phyloP scores from a whole-genome alignment of 1,139 yeast species.

The Geotrichum reessii region DNA sequence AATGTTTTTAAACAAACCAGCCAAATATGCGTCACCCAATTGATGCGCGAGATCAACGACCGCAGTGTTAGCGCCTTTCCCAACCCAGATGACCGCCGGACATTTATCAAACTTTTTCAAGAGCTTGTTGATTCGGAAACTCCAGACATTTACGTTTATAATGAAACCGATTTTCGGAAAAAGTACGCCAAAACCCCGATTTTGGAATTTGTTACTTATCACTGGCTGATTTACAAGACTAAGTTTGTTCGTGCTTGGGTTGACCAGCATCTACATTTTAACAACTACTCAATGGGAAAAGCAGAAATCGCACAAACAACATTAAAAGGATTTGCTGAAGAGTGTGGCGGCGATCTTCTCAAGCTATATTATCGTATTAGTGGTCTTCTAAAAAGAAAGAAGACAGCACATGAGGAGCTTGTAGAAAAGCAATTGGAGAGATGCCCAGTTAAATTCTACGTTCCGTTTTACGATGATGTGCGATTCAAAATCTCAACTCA shows the following conservation, averaged over 20 bases:
- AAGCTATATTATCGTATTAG: conserved; percentile 13
- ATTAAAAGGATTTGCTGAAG: conserved; percentile 7
- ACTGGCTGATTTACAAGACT: conserved; percentile 19
- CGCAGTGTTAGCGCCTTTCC: conserved; percentile 4
- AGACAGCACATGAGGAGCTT: conserved; percentile 10
- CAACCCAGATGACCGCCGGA: conserved; percentile 2
- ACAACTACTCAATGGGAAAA: conserved; percentile 19
- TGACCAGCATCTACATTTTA: conserved; percentile 18
- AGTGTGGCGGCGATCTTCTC: conserved; percentile 15
- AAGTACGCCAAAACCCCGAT: conserved; percentile 12
- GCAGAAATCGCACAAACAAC: conserved; percentile 19
- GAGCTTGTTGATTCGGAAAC: conserved; percentile 20
- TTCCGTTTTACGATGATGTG: conserved; percentile 19
- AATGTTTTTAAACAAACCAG: conserved; percentile 16
- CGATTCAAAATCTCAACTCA: conserved; percentile 18
- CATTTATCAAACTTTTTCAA: conserved; percentile 14
- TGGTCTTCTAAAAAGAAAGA: conserved; percentile 7
- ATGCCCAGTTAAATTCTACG: conserved; percentile 18
- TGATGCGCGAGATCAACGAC: conserved; percentile 17
- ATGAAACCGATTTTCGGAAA: conserved; percentile 14
- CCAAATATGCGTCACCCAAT: conserved; percentile 18
- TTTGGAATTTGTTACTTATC: conserved; percentile 14
- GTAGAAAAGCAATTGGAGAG: conserved; percentile 11
- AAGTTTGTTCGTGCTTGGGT: conserved; percentile 20
- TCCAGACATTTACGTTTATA: conserved; percentile 18